Conservation (phyloP, 2,329 filamentous ascomycete species). For the Alternaria sp. region DNA sequence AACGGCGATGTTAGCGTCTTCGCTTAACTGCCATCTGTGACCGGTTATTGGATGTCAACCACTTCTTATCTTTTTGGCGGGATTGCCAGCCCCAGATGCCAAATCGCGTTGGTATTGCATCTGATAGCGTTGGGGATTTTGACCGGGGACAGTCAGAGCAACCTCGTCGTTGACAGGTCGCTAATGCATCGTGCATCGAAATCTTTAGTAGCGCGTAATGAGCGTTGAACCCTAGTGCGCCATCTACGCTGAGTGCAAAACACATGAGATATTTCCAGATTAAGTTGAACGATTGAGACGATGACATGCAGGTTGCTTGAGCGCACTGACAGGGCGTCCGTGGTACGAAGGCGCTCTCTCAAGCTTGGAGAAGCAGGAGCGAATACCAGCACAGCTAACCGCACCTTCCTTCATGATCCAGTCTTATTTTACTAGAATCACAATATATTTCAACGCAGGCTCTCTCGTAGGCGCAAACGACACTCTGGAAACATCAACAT, state of each 20-base stretch:
- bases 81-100: slow-evolving; percentile 7
- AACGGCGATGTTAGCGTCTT: slow-evolving; percentile 14
- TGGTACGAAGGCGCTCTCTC: neutral
- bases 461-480: neutral
- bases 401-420: neutral
- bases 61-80: slow-evolving; percentile 29
- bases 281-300: neutral
- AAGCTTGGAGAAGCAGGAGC: neutral
- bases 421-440: neutral
- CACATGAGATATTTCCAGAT: neutral
- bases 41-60: slow-evolving; percentile 9
- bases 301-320: neutral
- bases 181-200: neutral
- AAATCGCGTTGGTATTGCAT: neutral
- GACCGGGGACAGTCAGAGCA: neutral
- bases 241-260: neutral
- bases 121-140: neutral
- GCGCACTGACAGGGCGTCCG: neutral
- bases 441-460: neutral
- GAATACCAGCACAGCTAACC: neutral
- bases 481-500: neutral
- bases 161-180: neutral
- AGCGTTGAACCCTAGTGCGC: neutral
- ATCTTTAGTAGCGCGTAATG: neutral
- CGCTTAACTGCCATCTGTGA: slow-evolving; percentile 2